A percentile compares a stretch with the other conserved stretches of the same genome.
These are phyloP conservation scores for Erodium chrysanthum DNA, from an alignment of 441 rosid genomes.

Conservation along the genomic window DNA sequence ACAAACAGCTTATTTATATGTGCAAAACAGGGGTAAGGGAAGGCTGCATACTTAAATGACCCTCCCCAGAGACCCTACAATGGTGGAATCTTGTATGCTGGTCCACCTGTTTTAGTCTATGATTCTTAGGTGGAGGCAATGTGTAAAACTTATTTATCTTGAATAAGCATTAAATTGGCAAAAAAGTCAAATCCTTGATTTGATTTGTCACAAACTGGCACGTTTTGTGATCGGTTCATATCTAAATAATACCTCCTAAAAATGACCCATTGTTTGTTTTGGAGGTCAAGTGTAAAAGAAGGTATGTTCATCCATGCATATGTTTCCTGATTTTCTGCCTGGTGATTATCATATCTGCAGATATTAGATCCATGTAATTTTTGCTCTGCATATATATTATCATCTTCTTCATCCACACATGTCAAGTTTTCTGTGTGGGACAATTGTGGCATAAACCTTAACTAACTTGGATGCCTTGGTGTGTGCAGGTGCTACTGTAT, in stretches of 20 bases:
- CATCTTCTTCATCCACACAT: background rate
- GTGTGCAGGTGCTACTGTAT: conserved; percentile 78
- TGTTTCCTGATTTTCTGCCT: background rate
- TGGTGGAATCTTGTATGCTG: too few relatives aligned
- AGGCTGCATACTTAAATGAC: too few relatives aligned
- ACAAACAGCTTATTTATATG: background rate
- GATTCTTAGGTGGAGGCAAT: background rate
- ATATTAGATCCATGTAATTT: background rate
- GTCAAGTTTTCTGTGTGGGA: background rate
- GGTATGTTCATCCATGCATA: background rate
- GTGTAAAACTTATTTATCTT: background rate
- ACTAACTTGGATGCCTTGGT: conserved; percentile 11
- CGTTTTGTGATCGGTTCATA: background rate
- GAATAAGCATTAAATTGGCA: background rate
- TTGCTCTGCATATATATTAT: background rate
- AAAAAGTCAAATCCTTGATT: background rate
- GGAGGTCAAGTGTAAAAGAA: background rate
- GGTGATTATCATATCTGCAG: background rate
- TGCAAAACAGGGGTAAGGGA: too few relatives aligned
- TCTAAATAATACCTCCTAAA: background rate
- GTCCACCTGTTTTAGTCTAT: too few relatives aligned
- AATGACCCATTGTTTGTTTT: background rate
- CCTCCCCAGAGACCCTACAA: too few relatives aligned
- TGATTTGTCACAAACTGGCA: background rate
- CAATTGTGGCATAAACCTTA: background rate